These are phyloP conservation scores for Petunia axillaris DNA, from an alignment of 257 asterid species.

Conservation along the genomic window DNA sequence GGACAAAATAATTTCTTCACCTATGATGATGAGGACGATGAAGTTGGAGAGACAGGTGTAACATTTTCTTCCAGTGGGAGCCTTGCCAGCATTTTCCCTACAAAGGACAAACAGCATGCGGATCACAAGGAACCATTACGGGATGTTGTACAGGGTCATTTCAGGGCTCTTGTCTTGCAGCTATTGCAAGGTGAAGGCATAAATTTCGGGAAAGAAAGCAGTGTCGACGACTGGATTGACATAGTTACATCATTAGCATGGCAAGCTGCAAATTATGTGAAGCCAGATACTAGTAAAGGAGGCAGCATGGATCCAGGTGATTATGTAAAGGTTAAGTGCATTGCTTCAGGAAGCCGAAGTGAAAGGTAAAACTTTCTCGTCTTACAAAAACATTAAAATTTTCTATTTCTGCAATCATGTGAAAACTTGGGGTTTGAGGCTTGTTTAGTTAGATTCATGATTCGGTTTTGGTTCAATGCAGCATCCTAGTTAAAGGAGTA, in stretches of 20 bases:
- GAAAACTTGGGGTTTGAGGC: neutral
- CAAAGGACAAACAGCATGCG: slow-evolving; percentile 51
- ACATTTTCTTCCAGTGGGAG: slow-evolving; percentile 43
- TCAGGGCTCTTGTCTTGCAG: slow-evolving; percentile 88
- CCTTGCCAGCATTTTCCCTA: slow-evolving; percentile 42
- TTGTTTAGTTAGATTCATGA: slow-evolving; percentile 16
- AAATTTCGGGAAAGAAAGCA: slow-evolving; percentile 42
- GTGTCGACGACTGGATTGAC: slow-evolving; percentile 71
- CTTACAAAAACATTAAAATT: neutral
- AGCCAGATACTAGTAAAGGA: slow-evolving; percentile 90
- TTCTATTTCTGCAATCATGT: slow-evolving; percentile 4
- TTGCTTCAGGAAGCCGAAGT: slow-evolving; percentile 81
- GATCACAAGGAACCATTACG: slow-evolving; percentile 58
- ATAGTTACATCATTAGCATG: slow-evolving; percentile 67
- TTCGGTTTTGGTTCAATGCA: slow-evolving; percentile 45
- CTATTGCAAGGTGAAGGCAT: slow-evolving; percentile 76
- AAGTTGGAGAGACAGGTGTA: slow-evolving; percentile 54
- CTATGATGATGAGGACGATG: slow-evolving; percentile 85
- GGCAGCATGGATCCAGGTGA: slow-evolving; percentile 99
- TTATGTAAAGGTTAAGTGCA: slow-evolving; percentile 85
- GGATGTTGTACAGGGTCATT: slow-evolving; percentile 76
- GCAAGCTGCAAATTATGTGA: slow-evolving; percentile 91
- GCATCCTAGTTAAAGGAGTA: slow-evolving; percentile 82
- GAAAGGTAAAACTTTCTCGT: slow-evolving; percentile 59
- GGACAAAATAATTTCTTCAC: slow-evolving; percentile 61